These are phyloP conservation scores for Yueomyces sinensis DNA, from an alignment of 805 yeast genomes.

Conservation along the genomic window DNA sequence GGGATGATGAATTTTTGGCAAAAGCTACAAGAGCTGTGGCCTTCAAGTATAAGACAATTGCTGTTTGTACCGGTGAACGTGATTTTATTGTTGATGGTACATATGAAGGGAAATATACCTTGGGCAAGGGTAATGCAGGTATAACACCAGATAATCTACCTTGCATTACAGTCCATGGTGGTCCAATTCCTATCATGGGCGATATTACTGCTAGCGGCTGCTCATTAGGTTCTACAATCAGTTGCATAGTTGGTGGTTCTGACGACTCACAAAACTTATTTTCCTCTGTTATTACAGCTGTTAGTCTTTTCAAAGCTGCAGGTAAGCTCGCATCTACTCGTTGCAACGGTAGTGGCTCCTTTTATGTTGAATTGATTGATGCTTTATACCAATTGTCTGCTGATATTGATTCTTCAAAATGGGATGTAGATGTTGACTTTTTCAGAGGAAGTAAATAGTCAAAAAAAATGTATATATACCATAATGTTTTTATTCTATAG, in stretches of 20 bases:
- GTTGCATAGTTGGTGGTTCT: conserved; percentile 39
- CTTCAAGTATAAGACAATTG: conserved; percentile 37
- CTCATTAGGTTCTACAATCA: conserved; percentile 60
- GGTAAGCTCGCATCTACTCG: conserved; percentile 38
- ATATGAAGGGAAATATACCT: conserved; percentile 12
- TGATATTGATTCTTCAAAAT: conserved; percentile 13
- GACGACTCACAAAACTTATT: conserved; percentile 20
- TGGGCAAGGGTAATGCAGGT: conserved; percentile 7
- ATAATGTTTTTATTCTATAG: too few species aligned
- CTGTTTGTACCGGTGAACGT: conserved; percentile 55
- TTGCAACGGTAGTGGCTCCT: conserved; percentile 26
- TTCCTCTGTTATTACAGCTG: conserved; percentile 43
- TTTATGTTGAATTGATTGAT: conserved; percentile 20
- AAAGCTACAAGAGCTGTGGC: conserved; percentile 39
- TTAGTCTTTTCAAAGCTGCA: conserved; percentile 44
- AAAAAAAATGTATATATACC: too few species aligned
- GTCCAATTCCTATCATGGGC: conserved; percentile 54
- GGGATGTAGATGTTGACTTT: conserved; percentile 11
- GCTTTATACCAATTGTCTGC: conserved; percentile 15
- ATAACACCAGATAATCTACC: conserved; percentile 12
- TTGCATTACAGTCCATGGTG: conserved; percentile 27
- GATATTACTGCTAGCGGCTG: conserved; percentile 76
- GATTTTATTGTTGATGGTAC: conserved; percentile 41
- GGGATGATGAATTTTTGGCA: conserved; percentile 19
- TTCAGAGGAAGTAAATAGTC: too few species aligned